phyloP scores from a whole-genome alignment of 352 stramenopile genomes.

The Phytophthora uliginosa region DNA sequence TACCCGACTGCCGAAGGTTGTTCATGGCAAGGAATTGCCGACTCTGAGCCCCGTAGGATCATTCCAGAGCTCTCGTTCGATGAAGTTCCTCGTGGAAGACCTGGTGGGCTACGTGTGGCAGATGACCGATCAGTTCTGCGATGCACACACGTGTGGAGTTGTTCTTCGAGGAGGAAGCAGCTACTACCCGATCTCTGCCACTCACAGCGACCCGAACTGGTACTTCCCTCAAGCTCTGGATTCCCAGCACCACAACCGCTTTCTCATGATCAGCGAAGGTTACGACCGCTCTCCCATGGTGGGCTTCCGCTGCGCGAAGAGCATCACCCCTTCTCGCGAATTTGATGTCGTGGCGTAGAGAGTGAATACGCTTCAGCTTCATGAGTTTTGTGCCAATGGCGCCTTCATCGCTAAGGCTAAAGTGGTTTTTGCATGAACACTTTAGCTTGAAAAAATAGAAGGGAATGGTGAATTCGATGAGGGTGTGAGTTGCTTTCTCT shows the following conservation, averaged over 20 bases:
- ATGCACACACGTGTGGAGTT: constrained; percentile 82
- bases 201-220: constrained; percentile 83
- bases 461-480: too few species aligned
- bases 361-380: not conserved
- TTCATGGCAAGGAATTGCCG: constrained; percentile 50
- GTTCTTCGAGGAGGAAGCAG: constrained; percentile 82
- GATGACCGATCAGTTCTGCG: constrained; percentile 89
- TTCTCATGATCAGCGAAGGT: constrained; percentile 77
- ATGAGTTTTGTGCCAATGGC: not conserved
- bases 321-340: constrained; percentile 22
- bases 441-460: not conserved
- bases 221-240: constrained; percentile 84
- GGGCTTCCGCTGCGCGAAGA: constrained; percentile 80
- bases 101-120: constrained; percentile 89
- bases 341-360: constrained; percentile 20
- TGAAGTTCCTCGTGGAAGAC: constrained; percentile 69
- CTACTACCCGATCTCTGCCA: constrained; percentile 77
- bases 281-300: constrained; percentile 82
- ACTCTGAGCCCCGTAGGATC: constrained; percentile 59
- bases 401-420: not conserved
- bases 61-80: constrained; percentile 55
- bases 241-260: constrained; percentile 77
- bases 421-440: not conserved
- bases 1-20: constrained; percentile 35
- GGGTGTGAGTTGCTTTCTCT: too few species aligned